Evolutionary conservation across 257 asterid species (phyloP).

Genomic region (Solanum piurae): DNA sequence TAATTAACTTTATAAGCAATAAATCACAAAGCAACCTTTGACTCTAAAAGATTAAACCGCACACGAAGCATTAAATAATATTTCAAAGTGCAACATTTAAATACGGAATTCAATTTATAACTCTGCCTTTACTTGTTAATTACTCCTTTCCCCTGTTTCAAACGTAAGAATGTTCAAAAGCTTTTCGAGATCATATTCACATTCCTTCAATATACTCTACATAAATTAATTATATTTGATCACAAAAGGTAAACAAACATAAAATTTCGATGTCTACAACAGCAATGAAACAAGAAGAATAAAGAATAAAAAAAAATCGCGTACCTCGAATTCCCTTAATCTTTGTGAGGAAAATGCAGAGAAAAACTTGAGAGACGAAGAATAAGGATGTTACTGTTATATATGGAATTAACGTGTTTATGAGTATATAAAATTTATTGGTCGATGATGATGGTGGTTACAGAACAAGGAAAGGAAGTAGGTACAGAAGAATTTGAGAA

Average conservation of each 20-base stretch:
- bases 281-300: neutral
- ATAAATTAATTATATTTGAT: neutral
- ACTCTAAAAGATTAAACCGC: neutral
- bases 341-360: neutral
- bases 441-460: conserved; percentile 34
- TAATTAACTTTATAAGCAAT: neutral
- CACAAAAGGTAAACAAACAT: neutral
- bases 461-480: conserved; percentile 20
- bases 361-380: neutral
- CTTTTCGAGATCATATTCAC: neutral
- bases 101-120: neutral
- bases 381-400: neutral
- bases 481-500: conserved; percentile 22
- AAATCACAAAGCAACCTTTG: neutral
- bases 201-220: neutral
- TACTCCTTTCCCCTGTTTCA: neutral
- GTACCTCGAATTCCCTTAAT: neutral
- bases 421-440: conserved; percentile 15
- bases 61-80: neutral
- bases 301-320: neutral
- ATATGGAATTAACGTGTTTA: neutral
- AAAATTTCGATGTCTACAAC: neutral
- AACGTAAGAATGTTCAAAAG: neutral
- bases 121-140: neutral
- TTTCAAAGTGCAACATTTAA: neutral